Evolutionary conservation across 768 basidiomycete genomes (phyloP).

Genomic region (Termitomyces sp.): DNA sequence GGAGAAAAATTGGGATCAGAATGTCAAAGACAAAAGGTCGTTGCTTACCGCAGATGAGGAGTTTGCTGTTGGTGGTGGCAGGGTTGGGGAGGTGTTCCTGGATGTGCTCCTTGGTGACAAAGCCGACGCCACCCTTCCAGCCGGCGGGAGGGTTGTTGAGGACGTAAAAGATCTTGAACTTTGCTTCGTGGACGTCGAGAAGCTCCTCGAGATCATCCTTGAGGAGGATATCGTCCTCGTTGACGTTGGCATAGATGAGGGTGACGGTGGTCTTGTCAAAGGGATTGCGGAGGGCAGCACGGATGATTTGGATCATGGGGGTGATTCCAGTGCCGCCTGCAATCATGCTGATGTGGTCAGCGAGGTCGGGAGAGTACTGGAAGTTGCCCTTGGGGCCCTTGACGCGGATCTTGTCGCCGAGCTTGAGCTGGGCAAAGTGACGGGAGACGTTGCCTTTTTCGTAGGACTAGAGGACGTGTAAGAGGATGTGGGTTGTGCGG

Average conservation of each 20-base stretch:
- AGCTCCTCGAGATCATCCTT: slow-evolving; percentile 84
- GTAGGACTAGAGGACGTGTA: slow-evolving; percentile 58
- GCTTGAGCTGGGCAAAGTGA: slow-evolving; percentile 72
- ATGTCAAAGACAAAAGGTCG: neutral
- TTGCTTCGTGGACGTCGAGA: slow-evolving; percentile 45
- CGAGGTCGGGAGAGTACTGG: slow-evolving; percentile 68
- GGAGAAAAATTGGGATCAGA: slow-evolving; percentile 3
- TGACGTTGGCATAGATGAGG: slow-evolving; percentile 97
- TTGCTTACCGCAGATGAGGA: slow-evolving; percentile 73
- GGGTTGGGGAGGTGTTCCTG: slow-evolving; percentile 69
- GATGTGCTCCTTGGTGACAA: slow-evolving; percentile 91
- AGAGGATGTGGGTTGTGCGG: neutral
- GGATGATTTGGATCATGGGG: slow-evolving; percentile 98
- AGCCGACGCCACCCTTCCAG: slow-evolving; percentile 90
- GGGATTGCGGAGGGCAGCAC: slow-evolving; percentile 88
- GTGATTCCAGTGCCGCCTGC: slow-evolving; percentile 98
- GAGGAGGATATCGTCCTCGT: slow-evolving; percentile 87
- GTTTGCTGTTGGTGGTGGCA: slow-evolving; percentile 61
- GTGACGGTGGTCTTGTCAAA: slow-evolving; percentile 74
- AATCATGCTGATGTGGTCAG: slow-evolving; percentile 90
- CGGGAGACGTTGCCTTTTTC: slow-evolving; percentile 97
- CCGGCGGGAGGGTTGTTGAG: slow-evolving; percentile 88
- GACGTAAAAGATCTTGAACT: slow-evolving; percentile 82
- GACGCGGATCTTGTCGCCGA: slow-evolving; percentile 84
- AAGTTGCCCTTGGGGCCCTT: slow-evolving; percentile 98